Evolutionary conservation across 164 flowering plant species (phyloP).

Genomic region (Chimonanthus salicifolius): DNA sequence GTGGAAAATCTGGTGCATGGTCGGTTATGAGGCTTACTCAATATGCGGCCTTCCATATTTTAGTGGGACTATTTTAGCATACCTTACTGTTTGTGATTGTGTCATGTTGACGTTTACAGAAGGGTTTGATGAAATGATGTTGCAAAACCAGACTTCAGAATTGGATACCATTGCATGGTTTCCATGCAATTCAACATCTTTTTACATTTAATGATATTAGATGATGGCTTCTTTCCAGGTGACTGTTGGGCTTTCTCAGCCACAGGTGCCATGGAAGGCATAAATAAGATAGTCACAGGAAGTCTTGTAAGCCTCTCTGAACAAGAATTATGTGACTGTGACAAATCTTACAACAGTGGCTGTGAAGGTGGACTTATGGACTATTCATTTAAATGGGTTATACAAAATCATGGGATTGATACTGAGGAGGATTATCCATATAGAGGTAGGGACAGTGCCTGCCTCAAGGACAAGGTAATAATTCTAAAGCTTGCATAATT

Average conservation of each 20-base stretch:
- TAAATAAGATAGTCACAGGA: constrained; percentile 78
- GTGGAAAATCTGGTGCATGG: not conserved
- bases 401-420: constrained; percentile 81
- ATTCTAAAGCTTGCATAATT: not conserved
- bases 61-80: not conserved
- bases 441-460: constrained; percentile 38
- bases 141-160: not conserved
- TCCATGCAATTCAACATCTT: not conserved
- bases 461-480: constrained; percentile 61
- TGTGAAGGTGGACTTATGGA: constrained; percentile 97
- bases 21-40: not conserved
- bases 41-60: not conserved
- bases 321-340: constrained; percentile 90
- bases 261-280: constrained; percentile 92
- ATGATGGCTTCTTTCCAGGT: constrained; percentile 37
- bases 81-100: not conserved
- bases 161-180: not conserved
- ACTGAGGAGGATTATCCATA: constrained; percentile 90
- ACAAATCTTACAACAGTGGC: constrained; percentile 64
- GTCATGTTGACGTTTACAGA: too few species aligned
- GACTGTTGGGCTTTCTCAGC: constrained; percentile 99
- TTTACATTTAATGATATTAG: not conserved
- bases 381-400: constrained; percentile 72
- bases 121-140: not conserved
- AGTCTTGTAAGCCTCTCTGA: constrained; percentile 88